Conservation (phyloP, 2,329 filamentous ascomycete genomes). For the Macroventuria anomochaeta region DNA sequence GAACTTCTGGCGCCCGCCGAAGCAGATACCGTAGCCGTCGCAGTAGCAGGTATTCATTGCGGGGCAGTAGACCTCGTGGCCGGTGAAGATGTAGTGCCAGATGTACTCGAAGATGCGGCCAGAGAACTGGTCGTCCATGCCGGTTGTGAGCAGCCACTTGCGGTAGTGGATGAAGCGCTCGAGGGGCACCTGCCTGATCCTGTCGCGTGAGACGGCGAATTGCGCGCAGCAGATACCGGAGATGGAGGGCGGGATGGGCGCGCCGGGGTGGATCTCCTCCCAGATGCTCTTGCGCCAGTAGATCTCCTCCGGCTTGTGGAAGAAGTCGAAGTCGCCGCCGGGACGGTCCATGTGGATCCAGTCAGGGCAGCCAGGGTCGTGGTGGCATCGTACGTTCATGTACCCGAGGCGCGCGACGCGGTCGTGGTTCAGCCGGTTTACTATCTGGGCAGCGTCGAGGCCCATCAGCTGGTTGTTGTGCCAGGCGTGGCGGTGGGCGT, state of each 20-base stretch:
- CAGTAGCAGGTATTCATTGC: constrained; percentile 61
- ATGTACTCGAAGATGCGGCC: constrained; percentile 51
- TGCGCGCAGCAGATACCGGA: constrained; percentile 63
- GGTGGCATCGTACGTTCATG: constrained; percentile 66
- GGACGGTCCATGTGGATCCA: constrained; percentile 60
- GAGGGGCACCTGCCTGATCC: constrained; percentile 57
- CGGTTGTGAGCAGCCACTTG: constrained; percentile 57
- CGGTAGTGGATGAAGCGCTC: constrained; percentile 61
- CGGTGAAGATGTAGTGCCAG: constrained; percentile 52
- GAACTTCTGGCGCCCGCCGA: constrained; percentile 59
- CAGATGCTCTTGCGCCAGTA: constrained; percentile 44
- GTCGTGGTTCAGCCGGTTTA: constrained; percentile 59
- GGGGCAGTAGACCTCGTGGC: constrained; percentile 48
- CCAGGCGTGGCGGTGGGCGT: constrained; percentile 62
- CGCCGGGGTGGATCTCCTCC: constrained; percentile 54
- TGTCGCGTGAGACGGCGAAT: constrained; percentile 59
- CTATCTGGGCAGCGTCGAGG: constrained; percentile 58
- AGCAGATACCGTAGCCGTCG: constrained; percentile 69
- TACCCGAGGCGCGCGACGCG: constrained; percentile 62
- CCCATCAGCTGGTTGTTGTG: constrained; percentile 64
- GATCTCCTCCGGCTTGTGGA: constrained; percentile 50
- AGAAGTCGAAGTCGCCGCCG: constrained; percentile 49
- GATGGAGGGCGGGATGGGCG: constrained; percentile 42
- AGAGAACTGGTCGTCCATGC: constrained; percentile 47
- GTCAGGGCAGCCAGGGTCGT: constrained; percentile 64